Evolutionary conservation across 352 stramenopile species (phyloP).

Genomic region (Plasmopara halstedii): DNA sequence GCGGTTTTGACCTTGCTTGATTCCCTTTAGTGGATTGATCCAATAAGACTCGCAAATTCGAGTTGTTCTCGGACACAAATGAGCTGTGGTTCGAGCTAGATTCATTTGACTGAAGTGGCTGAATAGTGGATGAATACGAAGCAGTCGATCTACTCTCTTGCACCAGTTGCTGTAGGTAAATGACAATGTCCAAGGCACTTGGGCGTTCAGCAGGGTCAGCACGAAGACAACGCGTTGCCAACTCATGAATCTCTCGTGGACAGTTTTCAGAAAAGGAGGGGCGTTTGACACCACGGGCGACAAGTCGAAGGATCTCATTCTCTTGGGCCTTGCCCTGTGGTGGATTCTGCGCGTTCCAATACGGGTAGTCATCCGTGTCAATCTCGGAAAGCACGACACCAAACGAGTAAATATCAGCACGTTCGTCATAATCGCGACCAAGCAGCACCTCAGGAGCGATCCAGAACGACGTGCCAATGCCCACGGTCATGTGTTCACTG

Average conservation of each 20-base stretch:
- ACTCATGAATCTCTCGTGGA: constrained; percentile 36
- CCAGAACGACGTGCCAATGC: constrained; percentile 34
- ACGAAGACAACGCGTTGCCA: constrained; percentile 40
- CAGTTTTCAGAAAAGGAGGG: constrained; percentile 46
- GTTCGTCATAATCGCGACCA: constrained; percentile 42
- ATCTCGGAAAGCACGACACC: constrained; percentile 50
- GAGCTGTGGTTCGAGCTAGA: constrained; percentile 16
- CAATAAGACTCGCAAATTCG: constrained; percentile 7
- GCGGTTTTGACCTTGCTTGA: constrained; percentile 2
- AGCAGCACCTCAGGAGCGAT: constrained; percentile 52
- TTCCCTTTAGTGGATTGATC: constrained; percentile 1
- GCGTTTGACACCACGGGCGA: constrained; percentile 37
- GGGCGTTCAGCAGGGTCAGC: constrained; percentile 48
- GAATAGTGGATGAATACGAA: constrained; percentile 12
- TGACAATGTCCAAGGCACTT: constrained; percentile 43
- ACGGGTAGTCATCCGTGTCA: constrained; percentile 39
- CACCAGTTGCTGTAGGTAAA: constrained; percentile 40
- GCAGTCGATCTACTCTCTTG: constrained; percentile 12
- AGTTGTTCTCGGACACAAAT: constrained; percentile 13
- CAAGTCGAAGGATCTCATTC: constrained; percentile 52
- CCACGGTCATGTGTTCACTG: constrained; percentile 34
- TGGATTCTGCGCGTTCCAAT: constrained; percentile 27
- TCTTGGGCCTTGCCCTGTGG: constrained; percentile 36
- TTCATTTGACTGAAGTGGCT: constrained; percentile 13
- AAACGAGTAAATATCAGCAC: constrained; percentile 49